Base-by-base conservation (phyloP, 306 rosid genomes). In the Medicago arabica region DNA sequence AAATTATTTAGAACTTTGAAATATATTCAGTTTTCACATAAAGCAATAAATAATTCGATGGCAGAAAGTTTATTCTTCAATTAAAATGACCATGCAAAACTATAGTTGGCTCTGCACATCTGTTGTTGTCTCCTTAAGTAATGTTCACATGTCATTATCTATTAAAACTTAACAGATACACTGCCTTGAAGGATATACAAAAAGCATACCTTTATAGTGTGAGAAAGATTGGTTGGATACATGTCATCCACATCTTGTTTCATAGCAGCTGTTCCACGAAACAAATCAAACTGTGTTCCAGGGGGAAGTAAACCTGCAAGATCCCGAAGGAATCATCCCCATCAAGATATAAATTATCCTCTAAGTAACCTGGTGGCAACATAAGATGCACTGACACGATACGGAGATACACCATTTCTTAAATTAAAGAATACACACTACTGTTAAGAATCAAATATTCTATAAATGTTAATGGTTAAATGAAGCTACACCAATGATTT, bases 181-280 rank as follows among this genome's bases (percentile, higher is more conserved):
- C 72, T 72, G 63, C 55, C 50, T 15, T 16, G 51, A 46, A 54
- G 71, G 23, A 81, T 76, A 76, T 76, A 76, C 46, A 77, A 12
- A 53, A 18, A 78, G n/a, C 81, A 71, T 83, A 85, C 99, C 97
- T 92, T 96, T 72, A 96, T 92, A 74, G 99, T 96, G 86, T 96
- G 99, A 61, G 96, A 83, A 75, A 96, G 90, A 66, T 81, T 81
- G 49, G 99, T 89, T 62, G 99, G 99, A 84, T 88, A 96, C 84
- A 85, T 84, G 87, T 96, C 99, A 80, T 96, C 99, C 54, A 92
- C 99, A 74, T 96, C 99, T 80, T 96, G 98, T 84, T 96, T 92
- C 99, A 96, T 96, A 77, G 99, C 99, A 77, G 99, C 92, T 7
- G 99, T 96, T 80, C 99, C 99, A 54, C 98, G 91, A 79, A 96